Percentiles rank a stretch among this genome's conserved stretches.
Conservation (phyloP, 148 eudicot genomes). For the Bassia scoparia region DNA sequence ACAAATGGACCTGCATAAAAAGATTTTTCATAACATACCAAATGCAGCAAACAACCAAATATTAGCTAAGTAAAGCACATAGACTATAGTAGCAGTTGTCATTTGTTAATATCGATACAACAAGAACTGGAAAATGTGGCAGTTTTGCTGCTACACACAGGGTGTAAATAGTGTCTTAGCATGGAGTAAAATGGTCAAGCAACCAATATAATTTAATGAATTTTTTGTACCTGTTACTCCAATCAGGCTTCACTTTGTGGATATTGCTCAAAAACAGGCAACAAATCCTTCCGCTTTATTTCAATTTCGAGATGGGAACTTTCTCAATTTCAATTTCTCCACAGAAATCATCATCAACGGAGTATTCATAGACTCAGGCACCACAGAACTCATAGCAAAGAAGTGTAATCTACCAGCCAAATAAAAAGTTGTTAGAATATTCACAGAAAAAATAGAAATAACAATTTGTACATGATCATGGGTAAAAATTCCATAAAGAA, state of each 20-base stretch:
- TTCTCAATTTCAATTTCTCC: constrained; percentile 86
- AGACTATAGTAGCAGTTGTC: not conserved
- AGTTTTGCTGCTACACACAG: constrained; percentile 1
- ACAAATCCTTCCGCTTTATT: constrained; percentile 69
- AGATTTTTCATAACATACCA: not conserved
- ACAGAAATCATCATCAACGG: constrained; percentile 26
- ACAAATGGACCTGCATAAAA: not conserved
- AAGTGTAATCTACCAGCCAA: constrained; percentile 53
- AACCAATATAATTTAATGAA: constrained; percentile 14
- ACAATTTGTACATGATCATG: not conserved
- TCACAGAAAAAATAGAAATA: not conserved
- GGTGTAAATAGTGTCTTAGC: not conserved
- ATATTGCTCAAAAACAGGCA: constrained; percentile 86
- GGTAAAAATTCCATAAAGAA: not conserved
- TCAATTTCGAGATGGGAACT: constrained; percentile 60
- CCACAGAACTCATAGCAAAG: constrained; percentile 45
- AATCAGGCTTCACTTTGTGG: constrained; percentile 54
- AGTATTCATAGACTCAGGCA: constrained; percentile 21
- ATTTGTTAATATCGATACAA: not conserved
- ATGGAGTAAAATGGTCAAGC: not conserved
- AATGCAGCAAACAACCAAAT: not conserved
- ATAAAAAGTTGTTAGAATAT: constrained; percentile 12
- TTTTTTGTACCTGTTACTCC: constrained; percentile 52
- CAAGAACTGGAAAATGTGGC: not conserved
- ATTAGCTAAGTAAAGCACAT: not conserved